These are phyloP conservation scores for Bjerkandera adusta DNA, from an alignment of 1,284 basidiomycete genomes.

Conservation along the genomic window DNA sequence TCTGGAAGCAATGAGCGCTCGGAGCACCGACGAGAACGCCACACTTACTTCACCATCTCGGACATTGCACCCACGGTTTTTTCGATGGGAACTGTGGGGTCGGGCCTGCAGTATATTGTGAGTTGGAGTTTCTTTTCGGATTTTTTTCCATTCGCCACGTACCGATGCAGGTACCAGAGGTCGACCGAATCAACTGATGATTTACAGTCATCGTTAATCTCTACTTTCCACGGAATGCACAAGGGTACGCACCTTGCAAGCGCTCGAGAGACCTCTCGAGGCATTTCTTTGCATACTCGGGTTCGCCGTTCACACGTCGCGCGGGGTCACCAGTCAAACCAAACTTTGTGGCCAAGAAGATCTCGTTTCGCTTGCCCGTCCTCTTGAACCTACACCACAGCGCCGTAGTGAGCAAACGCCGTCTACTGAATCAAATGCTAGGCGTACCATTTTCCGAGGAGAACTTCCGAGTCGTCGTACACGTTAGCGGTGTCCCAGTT, in stretches of 20 bases:
- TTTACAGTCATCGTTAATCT: neutral
- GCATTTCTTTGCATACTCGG: slow-evolving; percentile 32
- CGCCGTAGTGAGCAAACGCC: neutral
- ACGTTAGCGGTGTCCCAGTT: slow-evolving; percentile 32
- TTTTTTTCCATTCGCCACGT: slow-evolving; percentile 2
- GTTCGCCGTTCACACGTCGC: slow-evolving; percentile 19
- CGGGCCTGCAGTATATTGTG: slow-evolving; percentile 17
- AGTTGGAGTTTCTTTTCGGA: neutral
- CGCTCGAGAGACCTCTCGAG: slow-evolving; percentile 33
- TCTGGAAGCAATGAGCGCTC: slow-evolving; percentile 11
- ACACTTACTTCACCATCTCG: slow-evolving; percentile 46
- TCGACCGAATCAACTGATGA: slow-evolving; percentile 34
- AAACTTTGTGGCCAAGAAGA: slow-evolving; percentile 49
- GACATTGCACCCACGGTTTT: slow-evolving; percentile 46
- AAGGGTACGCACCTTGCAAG: slow-evolving; percentile 32
- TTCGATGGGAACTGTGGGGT: slow-evolving; percentile 18
- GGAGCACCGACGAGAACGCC: slow-evolving; percentile 8
- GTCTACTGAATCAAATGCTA: neutral
- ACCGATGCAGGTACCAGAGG: slow-evolving; percentile 39
- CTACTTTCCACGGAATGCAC: slow-evolving; percentile 26
- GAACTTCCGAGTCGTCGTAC: slow-evolving; percentile 26
- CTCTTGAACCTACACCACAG: slow-evolving; percentile 32
- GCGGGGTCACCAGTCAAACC: slow-evolving; percentile 21
- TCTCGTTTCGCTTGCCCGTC: slow-evolving; percentile 37
- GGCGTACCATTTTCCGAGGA: slow-evolving; percentile 27